Conservation (phyloP, 1,284 basidiomycete genomes). For the Moniliella sp. region DNA sequence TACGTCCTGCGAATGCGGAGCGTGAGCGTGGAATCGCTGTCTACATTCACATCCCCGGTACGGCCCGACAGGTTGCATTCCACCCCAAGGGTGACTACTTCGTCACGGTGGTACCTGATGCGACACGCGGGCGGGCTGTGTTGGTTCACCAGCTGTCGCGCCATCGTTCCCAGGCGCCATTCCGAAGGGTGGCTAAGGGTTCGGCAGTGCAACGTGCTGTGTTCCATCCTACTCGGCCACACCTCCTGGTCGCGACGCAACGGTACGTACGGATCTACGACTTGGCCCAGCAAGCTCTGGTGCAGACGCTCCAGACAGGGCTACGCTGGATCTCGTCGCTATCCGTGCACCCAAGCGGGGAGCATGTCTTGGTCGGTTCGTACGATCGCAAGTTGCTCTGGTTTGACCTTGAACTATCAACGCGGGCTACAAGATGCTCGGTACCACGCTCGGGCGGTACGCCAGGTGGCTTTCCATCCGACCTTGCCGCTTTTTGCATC, state of each 20-base stretch:
- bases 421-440: constrained; percentile 94
- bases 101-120: constrained; percentile 47
- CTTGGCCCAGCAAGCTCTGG: constrained; percentile 68
- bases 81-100: constrained; percentile 89
- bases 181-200: constrained; percentile 68
- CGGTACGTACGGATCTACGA: constrained; percentile 90
- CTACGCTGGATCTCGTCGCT: constrained; percentile 90
- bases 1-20: constrained; percentile 37
- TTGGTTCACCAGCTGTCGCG: constrained; percentile 87
- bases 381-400: constrained; percentile 94
- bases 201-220: constrained; percentile 58
- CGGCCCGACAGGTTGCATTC: constrained; percentile 69
- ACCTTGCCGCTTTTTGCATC: constrained; percentile 77
- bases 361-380: constrained; percentile 84
- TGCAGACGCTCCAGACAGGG: constrained; percentile 77
- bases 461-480: constrained; percentile 63
- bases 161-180: constrained; percentile 86
- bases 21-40: constrained; percentile 39
- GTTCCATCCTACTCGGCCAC: constrained; percentile 81
- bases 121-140: constrained; percentile 44
- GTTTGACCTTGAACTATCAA: constrained; percentile 89
- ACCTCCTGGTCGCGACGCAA: constrained; percentile 97
- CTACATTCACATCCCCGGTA: too few relatives aligned
- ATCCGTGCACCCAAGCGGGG: constrained; percentile 76
- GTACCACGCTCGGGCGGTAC: constrained; percentile 81